A percentile compares a stretch with the other conserved stretches of the same genome.
Evolutionary conservation across 495 filamentous ascomycete genomes (phyloP).

Genomic region (Trichoderma orchidacearum): DNA sequence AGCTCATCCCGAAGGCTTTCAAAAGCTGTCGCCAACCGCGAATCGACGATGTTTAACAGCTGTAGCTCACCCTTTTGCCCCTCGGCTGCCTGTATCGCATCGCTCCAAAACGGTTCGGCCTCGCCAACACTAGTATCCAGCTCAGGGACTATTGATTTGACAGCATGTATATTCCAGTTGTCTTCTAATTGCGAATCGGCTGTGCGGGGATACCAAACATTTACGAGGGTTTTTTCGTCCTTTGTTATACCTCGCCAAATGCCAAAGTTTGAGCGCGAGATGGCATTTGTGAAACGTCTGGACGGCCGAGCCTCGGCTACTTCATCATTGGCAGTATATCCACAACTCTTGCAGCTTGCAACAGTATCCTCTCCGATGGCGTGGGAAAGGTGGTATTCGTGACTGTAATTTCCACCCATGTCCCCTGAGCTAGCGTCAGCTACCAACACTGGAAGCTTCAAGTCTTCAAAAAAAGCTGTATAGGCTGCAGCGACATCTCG

Average conservation of each 20-base stretch:
- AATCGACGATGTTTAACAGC: conserved; percentile 41
- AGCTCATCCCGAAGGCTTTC: background rate
- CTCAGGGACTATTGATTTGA: conserved; percentile 58
- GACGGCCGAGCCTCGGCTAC: conserved; percentile 32
- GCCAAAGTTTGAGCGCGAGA: conserved; percentile 4
- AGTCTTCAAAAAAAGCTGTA: conserved; percentile 58
- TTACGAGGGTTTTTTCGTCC: conserved; percentile 50
- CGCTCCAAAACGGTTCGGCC: conserved; percentile 41
- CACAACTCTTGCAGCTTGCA: conserved; percentile 58
- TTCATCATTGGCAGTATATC: conserved; percentile 77
- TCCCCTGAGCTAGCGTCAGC: conserved; percentile 88
- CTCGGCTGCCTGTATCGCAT: conserved; percentile 6
- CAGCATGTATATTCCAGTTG: conserved; percentile 55
- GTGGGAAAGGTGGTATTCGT: conserved; percentile 86
- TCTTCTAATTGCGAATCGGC: conserved; percentile 15
- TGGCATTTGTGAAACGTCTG: conserved; percentile 3
- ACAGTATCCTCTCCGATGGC: conserved; percentile 74
- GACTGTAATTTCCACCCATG: conserved; percentile 85
- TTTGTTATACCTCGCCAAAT: conserved; percentile 58
- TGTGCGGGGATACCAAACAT: conserved; percentile 47
- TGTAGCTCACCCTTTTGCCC: conserved; percentile 3
- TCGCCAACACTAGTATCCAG: conserved; percentile 60
- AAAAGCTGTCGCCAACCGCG: conserved; percentile 14
- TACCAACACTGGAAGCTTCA: conserved; percentile 71
- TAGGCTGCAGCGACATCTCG: conserved; percentile 57